Evolutionary conservation across 495 filamentous ascomycete species (phyloP).

Genomic region (Aspergillus funiculosus): DNA sequence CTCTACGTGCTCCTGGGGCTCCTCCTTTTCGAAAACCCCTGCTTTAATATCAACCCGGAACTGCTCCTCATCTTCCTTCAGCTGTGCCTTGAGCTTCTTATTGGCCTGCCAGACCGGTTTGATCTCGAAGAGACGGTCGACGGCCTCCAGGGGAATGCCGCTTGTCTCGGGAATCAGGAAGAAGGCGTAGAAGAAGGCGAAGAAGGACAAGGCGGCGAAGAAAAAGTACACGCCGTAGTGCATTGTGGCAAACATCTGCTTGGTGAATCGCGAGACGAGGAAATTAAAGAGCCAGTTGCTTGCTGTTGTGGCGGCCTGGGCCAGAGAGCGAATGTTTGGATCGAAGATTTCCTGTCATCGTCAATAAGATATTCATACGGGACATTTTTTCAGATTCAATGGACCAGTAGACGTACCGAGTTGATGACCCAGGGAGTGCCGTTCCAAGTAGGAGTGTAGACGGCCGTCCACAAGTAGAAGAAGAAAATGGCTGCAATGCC

Average conservation of each 20-base stretch:
- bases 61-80: constrained; percentile 33
- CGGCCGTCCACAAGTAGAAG: constrained; percentile 72
- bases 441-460: constrained; percentile 71
- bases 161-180: constrained; percentile 64
- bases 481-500: constrained; percentile 68
- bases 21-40: constrained; percentile 14
- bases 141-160: constrained; percentile 46
- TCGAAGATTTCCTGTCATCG: constrained; percentile 49
- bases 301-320: constrained; percentile 61
- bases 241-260: constrained; percentile 67
- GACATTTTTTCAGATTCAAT: constrained; percentile 12
- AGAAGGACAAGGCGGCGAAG: constrained; percentile 64
- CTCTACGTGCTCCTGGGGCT: constrained; percentile 10
- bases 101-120: constrained; percentile 53
- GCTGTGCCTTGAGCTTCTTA: constrained; percentile 22
- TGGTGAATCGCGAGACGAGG: constrained; percentile 63
- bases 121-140: constrained; percentile 52
- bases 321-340: constrained; percentile 56
- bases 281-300: constrained; percentile 77
- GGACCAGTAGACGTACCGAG: constrained; percentile 24
- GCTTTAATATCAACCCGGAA: constrained; percentile 36
- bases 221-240: constrained; percentile 71
- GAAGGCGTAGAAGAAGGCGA: constrained; percentile 60
- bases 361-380: neutral
- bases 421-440: constrained; percentile 62